phyloP scores from a whole-genome alignment of 1,284 basidiomycete genomes.

The Pyrrhoderma noxium region DNA sequence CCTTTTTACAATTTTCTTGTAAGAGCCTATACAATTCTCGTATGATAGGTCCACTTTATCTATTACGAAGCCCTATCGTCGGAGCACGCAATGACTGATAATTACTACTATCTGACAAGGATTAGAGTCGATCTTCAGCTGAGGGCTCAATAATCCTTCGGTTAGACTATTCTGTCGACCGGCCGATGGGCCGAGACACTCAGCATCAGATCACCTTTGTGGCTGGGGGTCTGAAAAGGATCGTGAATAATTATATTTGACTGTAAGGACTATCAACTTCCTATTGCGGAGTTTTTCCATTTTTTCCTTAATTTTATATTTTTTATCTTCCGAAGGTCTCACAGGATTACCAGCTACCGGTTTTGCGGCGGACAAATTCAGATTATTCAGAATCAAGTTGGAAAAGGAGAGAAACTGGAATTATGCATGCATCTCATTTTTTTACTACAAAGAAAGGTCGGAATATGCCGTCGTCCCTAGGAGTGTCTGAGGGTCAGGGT shows the following conservation, averaged over 20 bases:
- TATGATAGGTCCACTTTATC: neutral
- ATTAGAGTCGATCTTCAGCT: no score
- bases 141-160: no score
- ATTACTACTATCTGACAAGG: no score
- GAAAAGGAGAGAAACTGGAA: no score
- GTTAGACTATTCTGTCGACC: no score
- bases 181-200: no score
- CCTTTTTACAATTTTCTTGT: neutral
- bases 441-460: neutral
- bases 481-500: no score
- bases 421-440: no score
- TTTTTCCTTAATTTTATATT: neutral
- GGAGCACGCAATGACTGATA: no score
- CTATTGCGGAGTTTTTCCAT: neutral
- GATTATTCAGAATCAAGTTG: constrained; percentile 3
- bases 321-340: constrained; percentile 4
- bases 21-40: neutral
- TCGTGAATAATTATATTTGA: neutral
- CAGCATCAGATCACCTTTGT: neutral
- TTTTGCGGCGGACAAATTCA: constrained; percentile 8
- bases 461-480: constrained; percentile 5
- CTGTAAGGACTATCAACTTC: no score
- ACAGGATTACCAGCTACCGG: constrained; percentile 2
- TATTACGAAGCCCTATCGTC: no score
- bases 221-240: neutral